Conservation (phyloP, 148 eudicot species). For the Silene latifolia region DNA sequence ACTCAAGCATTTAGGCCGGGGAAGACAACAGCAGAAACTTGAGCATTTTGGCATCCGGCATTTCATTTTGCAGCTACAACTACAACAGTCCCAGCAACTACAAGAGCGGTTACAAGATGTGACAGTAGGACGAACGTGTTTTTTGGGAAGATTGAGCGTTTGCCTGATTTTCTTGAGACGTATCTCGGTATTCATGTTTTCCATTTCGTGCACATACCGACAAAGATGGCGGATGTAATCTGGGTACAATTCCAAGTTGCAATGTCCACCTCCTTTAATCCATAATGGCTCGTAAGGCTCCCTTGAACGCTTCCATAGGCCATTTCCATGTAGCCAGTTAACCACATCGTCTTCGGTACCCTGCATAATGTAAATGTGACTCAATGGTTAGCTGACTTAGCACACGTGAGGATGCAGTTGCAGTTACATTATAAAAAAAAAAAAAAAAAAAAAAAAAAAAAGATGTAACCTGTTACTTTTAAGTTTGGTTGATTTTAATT, state of each 20-base stretch:
- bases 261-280: conserved; percentile 99
- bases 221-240: conserved; percentile 94
- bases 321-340: conserved; percentile 82
- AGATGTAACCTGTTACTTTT: no score
- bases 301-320: conserved; percentile 76
- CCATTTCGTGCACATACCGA: conserved; percentile 83
- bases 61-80: conserved; percentile 42
- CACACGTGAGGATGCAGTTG: no score
- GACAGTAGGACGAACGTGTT: conserved; percentile 16
- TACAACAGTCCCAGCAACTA: conserved; percentile 42
- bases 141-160: conserved; percentile 34
- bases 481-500: no score
- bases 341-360: conserved; percentile 99
- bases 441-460: no score
- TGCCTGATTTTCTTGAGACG: conserved; percentile 68
- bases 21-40: conserved; percentile 38
- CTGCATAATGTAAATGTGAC: conserved; percentile 32
- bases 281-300: conserved; percentile 96
- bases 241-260: conserved; percentile 95
- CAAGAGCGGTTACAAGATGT: conserved; percentile 48
- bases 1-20: conserved; percentile 31
- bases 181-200: conserved; percentile 61
- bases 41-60: conserved; percentile 41
- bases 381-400: background rate
- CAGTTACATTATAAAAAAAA: no score